Evolutionary conservation across 2,329 filamentous ascomycete species (phyloP), one percentile per base, ranked within the genome.

Genomic region (Colletotrichum incanum): DNA sequence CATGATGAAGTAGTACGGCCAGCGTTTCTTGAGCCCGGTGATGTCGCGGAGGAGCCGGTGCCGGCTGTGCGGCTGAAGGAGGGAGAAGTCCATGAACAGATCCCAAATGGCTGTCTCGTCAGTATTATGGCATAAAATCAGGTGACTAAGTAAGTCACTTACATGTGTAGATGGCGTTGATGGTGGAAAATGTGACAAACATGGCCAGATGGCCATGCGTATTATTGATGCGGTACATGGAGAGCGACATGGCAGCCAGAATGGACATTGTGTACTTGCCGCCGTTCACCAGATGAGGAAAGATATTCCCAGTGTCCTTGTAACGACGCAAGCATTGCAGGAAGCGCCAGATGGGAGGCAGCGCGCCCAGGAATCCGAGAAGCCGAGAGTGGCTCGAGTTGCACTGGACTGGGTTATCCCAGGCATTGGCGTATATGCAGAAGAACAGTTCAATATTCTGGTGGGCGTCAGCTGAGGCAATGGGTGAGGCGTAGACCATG

Each of bases 371-470:
- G 82, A 99, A 98, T 0, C 96, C 96, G 9, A 98, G 85, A 0
- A 95, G 84, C 9, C 94, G 91, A 3, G 95, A 97, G 78, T 97
- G 89, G 31, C 86, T 92, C 0, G 95, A 98, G 80, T 97, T 98
- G 84, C 96, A 99, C 77, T 92, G 89, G 0, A 84, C 75, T 0
- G 94, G 94, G 31, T 93, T 84, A 34, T 88, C 81, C 95, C 95
- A 99, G 34, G 87, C 80, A 65, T 91, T 88, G n/a, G 92, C 91
- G 77, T 98, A 99, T 2, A 98, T 86, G 79, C 96, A 99, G 81
- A 98, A 98, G 84, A 98, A 98, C 0, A 98, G 86, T 76, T 95
- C 94, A 49, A 98, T 89, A 78, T 98, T 98, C 93, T 94, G 1
- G 41, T 9, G 12, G 12, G n/a, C n/a, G 52, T 55, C 28, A 74